Percentiles rank a stretch among this genome's conserved stretches.
These are phyloP conservation scores for Fusarium camptoceras DNA, from an alignment of 2,329 filamentous ascomycete species.

Conservation along the genomic window DNA sequence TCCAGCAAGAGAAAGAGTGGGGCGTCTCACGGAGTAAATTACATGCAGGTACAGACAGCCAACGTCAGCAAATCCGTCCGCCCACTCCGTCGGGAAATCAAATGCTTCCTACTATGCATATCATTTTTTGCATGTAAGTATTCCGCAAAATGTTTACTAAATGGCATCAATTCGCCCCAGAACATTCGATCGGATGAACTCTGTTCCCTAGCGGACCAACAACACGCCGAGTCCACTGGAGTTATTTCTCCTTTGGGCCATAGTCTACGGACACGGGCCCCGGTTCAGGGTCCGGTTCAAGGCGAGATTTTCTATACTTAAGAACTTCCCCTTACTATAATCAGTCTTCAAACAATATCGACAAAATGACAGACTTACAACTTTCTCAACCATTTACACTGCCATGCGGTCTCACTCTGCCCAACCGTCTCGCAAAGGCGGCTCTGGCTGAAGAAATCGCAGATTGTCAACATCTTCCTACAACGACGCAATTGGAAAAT, in stretches of 20 bases:
- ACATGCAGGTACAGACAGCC: neutral
- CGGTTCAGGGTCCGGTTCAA: neutral
- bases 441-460: constrained; percentile 62
- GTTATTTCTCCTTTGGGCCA: constrained; percentile 19
- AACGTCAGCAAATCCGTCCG: neutral
- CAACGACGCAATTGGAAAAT: constrained; percentile 52
- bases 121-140: neutral
- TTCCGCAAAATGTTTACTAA: neutral
- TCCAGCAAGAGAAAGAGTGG: too few relatives aligned
- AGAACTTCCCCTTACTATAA: neutral
- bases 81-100: neutral
- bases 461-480: constrained; percentile 57
- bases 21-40: neutral
- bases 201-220: constrained; percentile 17
- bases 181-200: constrained; percentile 5
- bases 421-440: constrained; percentile 65
- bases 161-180: neutral
- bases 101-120: neutral
- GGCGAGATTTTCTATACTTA: constrained; percentile 7
- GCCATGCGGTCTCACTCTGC: constrained; percentile 65
- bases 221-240: constrained; percentile 17
- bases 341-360: too few relatives aligned
- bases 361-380: constrained; percentile 26
- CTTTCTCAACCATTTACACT: constrained; percentile 58
- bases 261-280: constrained; percentile 24